Evolutionary conservation across 768 basidiomycete species (phyloP), one percentile per base, ranked within the genome.

Genomic region (Hemileccinum impolitum): DNA sequence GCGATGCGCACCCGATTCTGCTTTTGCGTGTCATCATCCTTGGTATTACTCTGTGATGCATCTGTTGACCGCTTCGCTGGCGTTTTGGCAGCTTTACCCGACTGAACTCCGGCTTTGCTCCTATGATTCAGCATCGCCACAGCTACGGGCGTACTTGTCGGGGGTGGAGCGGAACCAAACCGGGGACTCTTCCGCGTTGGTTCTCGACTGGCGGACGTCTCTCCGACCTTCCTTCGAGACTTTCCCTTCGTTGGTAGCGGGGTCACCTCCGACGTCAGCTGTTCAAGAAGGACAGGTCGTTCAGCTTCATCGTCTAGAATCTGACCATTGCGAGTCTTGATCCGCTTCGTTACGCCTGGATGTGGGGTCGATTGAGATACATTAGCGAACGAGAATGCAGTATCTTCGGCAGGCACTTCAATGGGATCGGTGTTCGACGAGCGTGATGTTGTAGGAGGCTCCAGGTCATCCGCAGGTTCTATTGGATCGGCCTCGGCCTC

Each of bases 321-420:
- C 45, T 61, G 68, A 1, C 73, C 73, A 41, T 61, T 52, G 15
- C 75, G 71, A 40, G 68, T 65, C 64, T 70, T 78, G 70, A 75
- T 77, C 42, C 72, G 69, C 39, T 67, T 70, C 13, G 68, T 49
- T 11, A 74, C 61, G 9, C 72, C 69, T 6, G 66, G 64, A 17
- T 63, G 66, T 47, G 66, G 64, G 0, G 59, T 63, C 18, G 56
- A 51, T 15, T 48, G 61, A 42, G 48, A 39, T 8, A 17, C 17
- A 9, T 35, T 31, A 19, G 45, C 8, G 45, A 45, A 43, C 21
- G 44, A 38, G 23, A 50, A 15, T 11, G 42, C 39, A 23, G 35
- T 19, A 18, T 44, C 51, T 38, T 62, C 53, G 13, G 47, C 15
- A 18, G 39, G 14, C 28, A 34, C 40, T 49, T 72, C 71, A 34